Conservation (phyloP, 2,329 filamentous ascomycete species). For the Colletotrichum musicola region DNA sequence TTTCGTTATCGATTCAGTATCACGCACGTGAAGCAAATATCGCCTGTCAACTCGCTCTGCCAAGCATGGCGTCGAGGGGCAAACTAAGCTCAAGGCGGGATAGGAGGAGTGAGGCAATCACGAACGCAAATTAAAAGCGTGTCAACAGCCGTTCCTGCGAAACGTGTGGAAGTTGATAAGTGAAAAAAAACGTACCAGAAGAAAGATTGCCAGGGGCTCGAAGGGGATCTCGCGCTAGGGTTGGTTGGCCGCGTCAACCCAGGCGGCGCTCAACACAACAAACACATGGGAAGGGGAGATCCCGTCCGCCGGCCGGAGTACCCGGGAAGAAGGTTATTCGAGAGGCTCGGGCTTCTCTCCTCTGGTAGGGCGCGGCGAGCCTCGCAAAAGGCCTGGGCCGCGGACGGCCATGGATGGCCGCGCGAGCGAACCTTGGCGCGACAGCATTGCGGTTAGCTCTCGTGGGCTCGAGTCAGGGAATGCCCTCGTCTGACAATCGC, state of each 20-base stretch:
- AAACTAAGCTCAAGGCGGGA: conserved; percentile 1
- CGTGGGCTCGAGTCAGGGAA: conserved; percentile 28
- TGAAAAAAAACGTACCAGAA: neutral
- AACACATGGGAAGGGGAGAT: neutral
- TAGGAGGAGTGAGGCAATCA: neutral
- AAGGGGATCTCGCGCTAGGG: neutral
- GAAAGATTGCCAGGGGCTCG: conserved; percentile 5
- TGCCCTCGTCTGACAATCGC: conserved; percentile 2
- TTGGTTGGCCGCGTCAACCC: neutral
- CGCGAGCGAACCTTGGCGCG: conserved; percentile 5
- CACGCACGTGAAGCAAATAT: neutral
- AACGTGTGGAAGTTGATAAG: neutral
- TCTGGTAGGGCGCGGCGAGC: neutral
- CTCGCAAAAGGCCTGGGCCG: neutral
- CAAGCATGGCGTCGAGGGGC: neutral
- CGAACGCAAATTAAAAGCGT: neutral
- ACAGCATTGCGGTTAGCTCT: neutral
- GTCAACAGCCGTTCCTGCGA: neutral
- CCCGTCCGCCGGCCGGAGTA: conserved; percentile 2
- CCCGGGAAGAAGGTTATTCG: conserved; percentile 17
- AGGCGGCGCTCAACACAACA: neutral
- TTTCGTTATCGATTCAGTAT: neutral
- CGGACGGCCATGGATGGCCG: neutral
- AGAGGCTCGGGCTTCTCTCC: neutral
- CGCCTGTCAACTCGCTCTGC: conserved; percentile 1